Evolutionary conservation across 2,329 filamentous ascomycete genomes (phyloP).

Genomic region (Exophiala sp.): DNA sequence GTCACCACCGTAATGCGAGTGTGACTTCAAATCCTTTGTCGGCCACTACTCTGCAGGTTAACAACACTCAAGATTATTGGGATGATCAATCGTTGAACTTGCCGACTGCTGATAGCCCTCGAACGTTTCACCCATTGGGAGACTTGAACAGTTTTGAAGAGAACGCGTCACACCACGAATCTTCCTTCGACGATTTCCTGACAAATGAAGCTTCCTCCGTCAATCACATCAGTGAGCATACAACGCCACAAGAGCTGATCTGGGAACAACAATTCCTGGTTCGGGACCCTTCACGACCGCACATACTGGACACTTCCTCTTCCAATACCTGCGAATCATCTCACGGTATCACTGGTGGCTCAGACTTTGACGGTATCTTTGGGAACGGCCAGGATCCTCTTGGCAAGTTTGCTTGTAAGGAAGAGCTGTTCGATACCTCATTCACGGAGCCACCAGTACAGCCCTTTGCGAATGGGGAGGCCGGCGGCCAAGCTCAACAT

Average conservation of each 20-base stretch:
- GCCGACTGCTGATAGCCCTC: slow-evolving; percentile 8
- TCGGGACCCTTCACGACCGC: slow-evolving; percentile 13
- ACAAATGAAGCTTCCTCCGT: slow-evolving; percentile 25
- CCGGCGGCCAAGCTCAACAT: slow-evolving; percentile 30
- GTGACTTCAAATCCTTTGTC: slow-evolving; percentile 22
- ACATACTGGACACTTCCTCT: slow-evolving; percentile 13
- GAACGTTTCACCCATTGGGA: neutral
- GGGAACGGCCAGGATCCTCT: neutral
- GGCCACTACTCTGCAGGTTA: neutral
- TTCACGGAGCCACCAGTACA: slow-evolving; percentile 12
- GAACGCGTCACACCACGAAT: slow-evolving; percentile 17
- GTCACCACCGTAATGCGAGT: slow-evolving; percentile 12
- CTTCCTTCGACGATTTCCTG: slow-evolving; percentile 23
- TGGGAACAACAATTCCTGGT: slow-evolving; percentile 23
- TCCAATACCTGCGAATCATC: neutral
- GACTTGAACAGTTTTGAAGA: slow-evolving; percentile 16
- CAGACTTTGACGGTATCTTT: slow-evolving; percentile 10
- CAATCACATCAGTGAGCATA: slow-evolving; percentile 24
- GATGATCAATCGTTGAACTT: slow-evolving; percentile 1
- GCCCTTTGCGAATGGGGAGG: slow-evolving; percentile 30
- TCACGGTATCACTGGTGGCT: slow-evolving; percentile 1
- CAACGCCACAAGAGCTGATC: slow-evolving; percentile 25
- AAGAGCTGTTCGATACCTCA: slow-evolving; percentile 12
- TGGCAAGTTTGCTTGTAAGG: slow-evolving; percentile 13
- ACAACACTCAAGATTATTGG: too few species aligned